Conservation (phyloP, 768 basidiomycete genomes). For the Lyophyllum shimeji region DNA sequence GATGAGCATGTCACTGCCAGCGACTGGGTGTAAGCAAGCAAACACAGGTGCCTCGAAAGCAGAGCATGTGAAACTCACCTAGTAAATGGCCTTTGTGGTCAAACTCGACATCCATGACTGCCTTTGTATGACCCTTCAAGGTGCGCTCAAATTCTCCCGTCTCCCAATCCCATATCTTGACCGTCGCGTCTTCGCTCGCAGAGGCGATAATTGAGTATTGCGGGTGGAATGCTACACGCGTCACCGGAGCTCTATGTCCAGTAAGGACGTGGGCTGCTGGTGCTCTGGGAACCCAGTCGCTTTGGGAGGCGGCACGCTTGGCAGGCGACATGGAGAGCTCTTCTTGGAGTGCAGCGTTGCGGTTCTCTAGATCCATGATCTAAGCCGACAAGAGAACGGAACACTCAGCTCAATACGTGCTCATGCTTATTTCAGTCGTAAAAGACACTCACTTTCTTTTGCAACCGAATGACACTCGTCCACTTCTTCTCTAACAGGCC, state of each 20-base stretch:
- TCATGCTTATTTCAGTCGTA: neutral
- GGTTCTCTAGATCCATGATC: conserved; percentile 95
- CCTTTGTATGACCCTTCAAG: conserved; percentile 88
- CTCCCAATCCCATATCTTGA: conserved; percentile 98
- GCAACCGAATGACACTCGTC: conserved; percentile 93
- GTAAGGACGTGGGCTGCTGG: conserved; percentile 76
- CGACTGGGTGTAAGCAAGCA: neutral
- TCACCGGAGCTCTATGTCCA: conserved; percentile 77
- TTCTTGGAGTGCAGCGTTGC: conserved; percentile 79
- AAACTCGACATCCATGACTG: conserved; percentile 85
- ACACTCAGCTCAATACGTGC: neutral
- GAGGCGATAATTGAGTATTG: conserved; percentile 80
- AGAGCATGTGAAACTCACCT: conserved; percentile 45
- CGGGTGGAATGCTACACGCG: conserved; percentile 83
- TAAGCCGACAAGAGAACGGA: conserved; percentile 26
- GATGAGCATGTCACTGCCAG: conserved; percentile 63
- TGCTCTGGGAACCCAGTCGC: conserved; percentile 87
- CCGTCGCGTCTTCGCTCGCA: conserved; percentile 84
- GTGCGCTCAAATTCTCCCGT: conserved; percentile 92
- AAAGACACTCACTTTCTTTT: conserved; percentile 76
- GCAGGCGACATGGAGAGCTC: conserved; percentile 49
- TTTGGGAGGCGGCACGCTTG: conserved; percentile 59
- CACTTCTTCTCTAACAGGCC: conserved; percentile 97
- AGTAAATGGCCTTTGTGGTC: conserved; percentile 82
- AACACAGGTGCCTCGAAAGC: neutral